phyloP scores from a whole-genome alignment of 108 stramenopile species.

The Fistulifera solaris region DNA sequence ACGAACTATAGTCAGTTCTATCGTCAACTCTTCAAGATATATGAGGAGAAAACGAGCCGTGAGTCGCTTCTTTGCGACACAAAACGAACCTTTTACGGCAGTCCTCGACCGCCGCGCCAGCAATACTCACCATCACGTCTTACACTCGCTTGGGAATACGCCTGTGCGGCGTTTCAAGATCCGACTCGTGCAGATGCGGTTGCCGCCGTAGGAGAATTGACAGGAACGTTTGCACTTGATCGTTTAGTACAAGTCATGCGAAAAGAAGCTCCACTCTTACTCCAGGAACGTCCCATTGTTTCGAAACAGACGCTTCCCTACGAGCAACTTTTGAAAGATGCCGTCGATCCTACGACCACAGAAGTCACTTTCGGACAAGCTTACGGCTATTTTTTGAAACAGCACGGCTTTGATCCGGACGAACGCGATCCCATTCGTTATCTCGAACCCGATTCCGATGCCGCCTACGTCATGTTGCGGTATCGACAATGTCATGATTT shows the following conservation, averaged over 20 bases:
- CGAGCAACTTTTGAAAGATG: slow-evolving; percentile 22
- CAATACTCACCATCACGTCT: slow-evolving; percentile 18
- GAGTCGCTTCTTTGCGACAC: too few species aligned
- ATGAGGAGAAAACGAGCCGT: too few species aligned
- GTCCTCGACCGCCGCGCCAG: slow-evolving; percentile 12
- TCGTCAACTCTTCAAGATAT: too few species aligned
- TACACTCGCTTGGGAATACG: slow-evolving; percentile 60
- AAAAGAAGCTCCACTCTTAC: slow-evolving; percentile 42
- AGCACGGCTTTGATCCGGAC: slow-evolving; percentile 85
- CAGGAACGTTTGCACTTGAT: slow-evolving; percentile 67
- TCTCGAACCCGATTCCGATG: slow-evolving; percentile 38
- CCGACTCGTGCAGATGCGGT: slow-evolving; percentile 90
- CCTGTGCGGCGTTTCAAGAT: slow-evolving; percentile 70
- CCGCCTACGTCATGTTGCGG: slow-evolving; percentile 90
- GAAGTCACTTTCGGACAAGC: slow-evolving; percentile 78
- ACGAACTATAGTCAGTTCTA: too few species aligned
- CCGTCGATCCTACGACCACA: slow-evolving; percentile 9
- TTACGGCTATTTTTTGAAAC: slow-evolving; percentile 75
- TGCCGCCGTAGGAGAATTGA: slow-evolving; percentile 90
- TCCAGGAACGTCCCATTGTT: slow-evolving; percentile 65
- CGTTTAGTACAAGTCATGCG: slow-evolving; percentile 55
- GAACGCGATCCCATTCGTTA: slow-evolving; percentile 59
- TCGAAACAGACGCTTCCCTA: slow-evolving; percentile 40
- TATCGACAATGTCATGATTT: slow-evolving; percentile 94
- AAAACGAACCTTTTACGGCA: slow-evolving; percentile 37